Evolutionary conservation across 768 basidiomycete species (phyloP), one percentile per base, ranked within the genome.

Genomic region (Pisolithus orientalis): DNA sequence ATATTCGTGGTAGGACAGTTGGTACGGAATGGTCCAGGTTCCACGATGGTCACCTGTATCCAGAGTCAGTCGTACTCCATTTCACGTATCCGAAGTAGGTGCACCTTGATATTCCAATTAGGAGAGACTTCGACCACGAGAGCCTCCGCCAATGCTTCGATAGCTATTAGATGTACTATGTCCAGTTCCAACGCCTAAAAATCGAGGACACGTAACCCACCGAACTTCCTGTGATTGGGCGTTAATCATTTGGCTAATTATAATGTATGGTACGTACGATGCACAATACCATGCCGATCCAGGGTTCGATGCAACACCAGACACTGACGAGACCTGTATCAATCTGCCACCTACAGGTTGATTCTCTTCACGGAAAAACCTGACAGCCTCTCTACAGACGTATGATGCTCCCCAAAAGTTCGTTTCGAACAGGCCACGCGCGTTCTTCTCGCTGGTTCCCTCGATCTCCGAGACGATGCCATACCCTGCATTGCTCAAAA

Each of bases 331-430:
- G 13, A 66, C 59, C 47, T 74, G 70, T 5, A 76, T 60, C 3
- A 77, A 51, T 6, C 66, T 57, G n/a, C 74, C 76, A 11, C 71
- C 72, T 3, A 53, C 52, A 1, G 74, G 75, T 13, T 43, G 45
- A 28, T 62, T 65, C 21, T 47, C 63, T 11, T 65, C 64, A 14
- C 64, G 52, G 43, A 63, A 63, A 42, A 58, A 48, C 32, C 40
- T 43, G 39, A 59, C 47, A 24, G 71, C 74, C 64, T 71, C 62
- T 50, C 56, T 69, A 32, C 62, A 67, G 44, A 78, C 64, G 47
- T 71, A 56, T 5, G 68, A 74, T 0, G 74, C 70, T 0, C 72
- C 76, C 73, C 76, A 76, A 50, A 77, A 78, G 40, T 70, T 63
- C 10, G 75, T 68, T 49, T 77, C 76, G 37, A 78, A 70, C 16